Conservation (phyloP, 179 eudicot species). For the Sideroxylon spinosum region DNA sequence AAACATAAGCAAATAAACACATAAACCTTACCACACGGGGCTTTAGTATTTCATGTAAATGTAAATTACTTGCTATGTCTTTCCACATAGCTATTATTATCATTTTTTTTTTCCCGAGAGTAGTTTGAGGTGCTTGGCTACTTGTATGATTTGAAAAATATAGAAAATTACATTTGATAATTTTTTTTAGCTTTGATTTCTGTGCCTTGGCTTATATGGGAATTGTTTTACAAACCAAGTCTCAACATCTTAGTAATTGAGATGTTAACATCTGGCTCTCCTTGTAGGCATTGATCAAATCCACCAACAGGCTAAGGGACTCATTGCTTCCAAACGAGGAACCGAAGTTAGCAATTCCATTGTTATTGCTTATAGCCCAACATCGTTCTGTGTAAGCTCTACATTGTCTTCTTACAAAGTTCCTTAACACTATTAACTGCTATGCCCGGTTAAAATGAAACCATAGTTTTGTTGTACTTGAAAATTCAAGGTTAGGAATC, state of each 20-base stretch:
- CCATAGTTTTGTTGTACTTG: not conserved
- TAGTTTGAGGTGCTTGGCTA: not conserved
- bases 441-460: not conserved
- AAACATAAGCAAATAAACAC: no score
- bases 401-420: not conserved
- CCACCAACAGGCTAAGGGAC: slow-evolving; percentile 89
- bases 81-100: not conserved
- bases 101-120: not conserved
- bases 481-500: not conserved
- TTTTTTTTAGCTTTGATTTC: not conserved
- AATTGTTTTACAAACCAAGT: not conserved
- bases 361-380: slow-evolving; percentile 89
- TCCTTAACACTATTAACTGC: not conserved
- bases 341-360: slow-evolving; percentile 84
- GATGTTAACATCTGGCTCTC: slow-evolving; percentile 6
- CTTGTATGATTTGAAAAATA: not conserved
- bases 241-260: not conserved
- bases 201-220: not conserved
- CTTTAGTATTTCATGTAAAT: not conserved
- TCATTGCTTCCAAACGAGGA: slow-evolving; percentile 91
- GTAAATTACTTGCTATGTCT: not conserved
- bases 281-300: slow-evolving; percentile 82
- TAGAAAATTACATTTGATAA: not conserved
- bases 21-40: not conserved
- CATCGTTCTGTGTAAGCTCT: slow-evolving; percentile 84